Base-by-base conservation (phyloP, 495 filamentous ascomycete genomes). In the Hypoxylon cercidicola region DNA sequence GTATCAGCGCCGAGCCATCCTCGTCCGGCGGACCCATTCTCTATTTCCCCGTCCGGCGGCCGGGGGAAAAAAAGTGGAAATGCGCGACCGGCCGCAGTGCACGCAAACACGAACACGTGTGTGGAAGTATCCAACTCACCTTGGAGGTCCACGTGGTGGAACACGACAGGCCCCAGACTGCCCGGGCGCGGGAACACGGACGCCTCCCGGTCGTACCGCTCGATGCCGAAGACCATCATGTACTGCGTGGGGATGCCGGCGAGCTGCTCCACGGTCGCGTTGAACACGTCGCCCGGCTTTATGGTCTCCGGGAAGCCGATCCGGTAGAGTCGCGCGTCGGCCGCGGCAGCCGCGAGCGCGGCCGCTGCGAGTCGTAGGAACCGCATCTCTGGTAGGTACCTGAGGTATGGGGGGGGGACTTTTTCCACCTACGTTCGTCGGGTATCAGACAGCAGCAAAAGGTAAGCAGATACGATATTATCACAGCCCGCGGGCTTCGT, bases 271-370 rank as follows among this genome's bases (percentile, higher is more conserved):
- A 32, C 41, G 34, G 25, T 53, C 4, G 28, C 57, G 30, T 53
- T 39, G 40, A 53, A 53, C 25, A 18, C 15, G 8, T 54, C 58
- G 39, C 58, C 58, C 16, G 49, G 49, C 19, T 54, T 53, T 19
- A 61, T 48, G 15, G 49, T 28, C 13, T 40, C 32, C 20, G 41
- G 58, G 10, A 61, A 47, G 7, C 41, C 49, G 40, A 54, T 55
- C 20, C 50, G 20, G 35, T 55, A 54, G 35, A 28, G 35, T 15
- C 50, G 34, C 18, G 50, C 34, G 2, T 40, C 35, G 1, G 46
- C 25, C 10, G 15, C 35, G 6, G 35, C 35, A 7, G 35, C 50
- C 13, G 50, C 47, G 7, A 51, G 9, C 16, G 30, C 15, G 47
- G 16, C 15, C 6, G 32, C 16, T 19, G 47, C 47, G 9, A 28